Evolutionary conservation across 75 land plant genomes (phyloP).

Genomic region (Pinus albicaulis): DNA sequence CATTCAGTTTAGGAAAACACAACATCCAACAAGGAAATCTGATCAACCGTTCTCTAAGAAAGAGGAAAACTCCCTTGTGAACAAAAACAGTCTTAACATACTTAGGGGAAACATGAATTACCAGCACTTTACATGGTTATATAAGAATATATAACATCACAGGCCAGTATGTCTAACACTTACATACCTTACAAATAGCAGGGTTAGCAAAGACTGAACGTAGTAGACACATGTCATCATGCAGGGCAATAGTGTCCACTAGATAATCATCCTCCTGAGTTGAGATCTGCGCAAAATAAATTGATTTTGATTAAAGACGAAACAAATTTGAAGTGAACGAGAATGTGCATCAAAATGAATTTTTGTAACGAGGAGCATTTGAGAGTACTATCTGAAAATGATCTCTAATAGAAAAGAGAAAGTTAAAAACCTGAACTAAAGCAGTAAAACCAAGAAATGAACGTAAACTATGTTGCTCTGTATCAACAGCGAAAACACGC

Average conservation of each 20-base stretch:
- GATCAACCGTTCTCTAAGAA: not conserved
- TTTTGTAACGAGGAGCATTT: not conserved
- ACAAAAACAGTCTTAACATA: not conserved
- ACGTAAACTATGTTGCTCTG: conserved; percentile 88
- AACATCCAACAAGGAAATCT: not conserved
- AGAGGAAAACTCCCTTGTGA: not conserved
- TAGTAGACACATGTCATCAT: conserved; percentile 77
- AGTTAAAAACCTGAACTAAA: conserved; percentile 73
- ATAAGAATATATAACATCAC: not conserved
- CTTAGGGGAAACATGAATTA: not conserved
- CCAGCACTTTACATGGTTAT: not conserved
- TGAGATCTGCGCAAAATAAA: conserved; percentile 59
- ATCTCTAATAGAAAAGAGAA: not conserved
- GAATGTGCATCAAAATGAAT: not conserved
- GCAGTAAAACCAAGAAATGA: conserved; percentile 96
- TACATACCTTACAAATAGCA: conserved; percentile 73
- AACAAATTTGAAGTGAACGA: not conserved
- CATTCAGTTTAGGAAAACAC: not conserved
- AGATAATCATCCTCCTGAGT: conserved; percentile 76
- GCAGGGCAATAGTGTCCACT: conserved; percentile 84
- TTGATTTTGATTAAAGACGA: not conserved
- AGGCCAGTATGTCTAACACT: not conserved
- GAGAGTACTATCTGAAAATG: not conserved
- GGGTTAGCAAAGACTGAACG: conserved; percentile 83
- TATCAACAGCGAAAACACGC: conserved; percentile 82